Conservation (phyloP, 176 grass and related monocot genomes). For the Phyllostachys edulis region DNA sequence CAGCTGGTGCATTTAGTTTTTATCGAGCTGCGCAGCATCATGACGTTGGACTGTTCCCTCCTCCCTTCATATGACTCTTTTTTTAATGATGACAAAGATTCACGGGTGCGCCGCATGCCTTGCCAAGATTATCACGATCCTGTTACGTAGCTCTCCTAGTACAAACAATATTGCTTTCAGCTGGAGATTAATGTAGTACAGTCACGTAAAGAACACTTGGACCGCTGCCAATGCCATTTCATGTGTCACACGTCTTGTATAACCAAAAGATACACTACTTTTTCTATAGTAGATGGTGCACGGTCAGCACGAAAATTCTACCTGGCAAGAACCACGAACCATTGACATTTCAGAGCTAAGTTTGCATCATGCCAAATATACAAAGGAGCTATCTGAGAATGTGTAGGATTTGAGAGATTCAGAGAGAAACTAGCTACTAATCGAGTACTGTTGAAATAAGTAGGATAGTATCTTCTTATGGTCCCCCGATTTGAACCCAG, state of each 20-base stretch:
- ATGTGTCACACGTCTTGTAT: not conserved
- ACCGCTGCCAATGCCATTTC: not conserved
- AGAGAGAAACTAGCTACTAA: conserved; percentile 8
- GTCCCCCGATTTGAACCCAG: conserved; percentile 63
- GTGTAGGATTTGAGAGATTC: not conserved
- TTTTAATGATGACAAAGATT: not conserved
- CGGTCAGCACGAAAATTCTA: not conserved
- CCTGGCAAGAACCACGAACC: not conserved
- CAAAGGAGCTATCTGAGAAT: not conserved
- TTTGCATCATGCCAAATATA: not conserved
- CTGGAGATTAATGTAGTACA: not conserved
- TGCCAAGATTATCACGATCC: not conserved
- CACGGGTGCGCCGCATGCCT: conserved; percentile 24
- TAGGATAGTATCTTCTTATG: conserved; percentile 67
- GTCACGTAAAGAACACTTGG: conserved; percentile 21
- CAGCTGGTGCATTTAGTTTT: not conserved
- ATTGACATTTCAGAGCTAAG: not conserved
- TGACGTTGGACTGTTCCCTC: conserved; percentile 7
- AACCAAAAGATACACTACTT: not conserved
- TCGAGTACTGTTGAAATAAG: conserved; percentile 69
- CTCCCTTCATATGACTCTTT: not conserved
- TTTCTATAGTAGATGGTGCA: not conserved
- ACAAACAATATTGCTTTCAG: not conserved
- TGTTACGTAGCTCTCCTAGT: not conserved
- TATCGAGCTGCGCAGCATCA: not conserved